Evolutionary conservation across 805 yeast species (phyloP).

Genomic region (Clavispora fructus): DNA sequence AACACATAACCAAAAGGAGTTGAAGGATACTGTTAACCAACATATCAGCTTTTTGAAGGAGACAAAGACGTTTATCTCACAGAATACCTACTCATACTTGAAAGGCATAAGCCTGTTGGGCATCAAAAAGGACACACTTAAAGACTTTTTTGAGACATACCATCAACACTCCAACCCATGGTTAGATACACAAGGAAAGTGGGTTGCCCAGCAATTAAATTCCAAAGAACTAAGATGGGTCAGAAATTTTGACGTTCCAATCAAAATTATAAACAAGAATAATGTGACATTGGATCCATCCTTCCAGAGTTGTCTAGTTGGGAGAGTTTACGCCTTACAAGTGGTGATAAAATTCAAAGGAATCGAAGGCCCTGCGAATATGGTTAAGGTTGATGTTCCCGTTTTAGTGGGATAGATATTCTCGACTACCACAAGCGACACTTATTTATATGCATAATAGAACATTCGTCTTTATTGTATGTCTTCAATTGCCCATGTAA

Average conservation of each 20-base stretch:
- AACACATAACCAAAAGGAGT: constrained; percentile 27
- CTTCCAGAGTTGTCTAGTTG: constrained; percentile 59
- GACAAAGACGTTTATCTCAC: constrained; percentile 28
- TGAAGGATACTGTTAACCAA: constrained; percentile 32
- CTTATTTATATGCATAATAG: neutral
- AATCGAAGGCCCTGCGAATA: constrained; percentile 17
- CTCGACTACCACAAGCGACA: neutral
- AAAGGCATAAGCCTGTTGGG: constrained; percentile 35
- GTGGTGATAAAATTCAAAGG: constrained; percentile 42
- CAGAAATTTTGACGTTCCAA: constrained; percentile 34
- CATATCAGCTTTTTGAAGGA: constrained; percentile 32
- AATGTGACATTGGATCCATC: constrained; percentile 52
- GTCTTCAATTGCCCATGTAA: no score
- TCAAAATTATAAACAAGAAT: constrained; percentile 38
- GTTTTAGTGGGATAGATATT: constrained; percentile 10
- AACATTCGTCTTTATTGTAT: no score
- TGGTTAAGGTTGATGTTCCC: constrained; percentile 12
- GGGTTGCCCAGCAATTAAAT: constrained; percentile 23
- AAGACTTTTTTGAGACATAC: constrained; percentile 29
- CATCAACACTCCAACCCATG: constrained; percentile 22
- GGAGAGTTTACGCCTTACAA: constrained; percentile 52
- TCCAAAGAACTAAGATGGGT: constrained; percentile 26
- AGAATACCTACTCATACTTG: constrained; percentile 29
- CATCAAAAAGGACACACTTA: constrained; percentile 35
- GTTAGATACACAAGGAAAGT: constrained; percentile 7